Evolutionary conservation across 208 protist species (phyloP).

Genomic region (Acanthamoeba healyi): DNA sequence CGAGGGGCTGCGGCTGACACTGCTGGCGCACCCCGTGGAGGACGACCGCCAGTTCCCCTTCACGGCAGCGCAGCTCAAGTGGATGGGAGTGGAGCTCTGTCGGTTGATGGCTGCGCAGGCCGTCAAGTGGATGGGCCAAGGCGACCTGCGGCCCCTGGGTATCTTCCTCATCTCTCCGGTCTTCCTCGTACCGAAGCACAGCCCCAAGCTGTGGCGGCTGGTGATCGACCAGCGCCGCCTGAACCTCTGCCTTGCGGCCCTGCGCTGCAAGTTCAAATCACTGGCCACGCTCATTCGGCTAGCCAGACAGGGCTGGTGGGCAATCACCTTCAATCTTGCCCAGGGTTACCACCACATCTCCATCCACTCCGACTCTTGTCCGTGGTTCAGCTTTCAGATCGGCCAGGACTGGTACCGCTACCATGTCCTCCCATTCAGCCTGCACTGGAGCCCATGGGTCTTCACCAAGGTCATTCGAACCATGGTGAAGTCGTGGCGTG

Average conservation of each 20-base stretch:
- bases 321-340: background rate
- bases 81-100: background rate
- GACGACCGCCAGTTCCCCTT: background rate
- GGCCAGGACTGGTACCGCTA: background rate
- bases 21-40: background rate
- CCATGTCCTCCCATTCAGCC: background rate
- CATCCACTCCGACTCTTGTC: background rate
- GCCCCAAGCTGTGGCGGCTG: constrained; percentile 37
- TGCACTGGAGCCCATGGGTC: background rate
- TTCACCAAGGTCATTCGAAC: constrained; percentile 12
- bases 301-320: background rate
- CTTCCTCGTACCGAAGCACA: constrained; percentile 22
- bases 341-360: constrained; percentile 58
- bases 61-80: background rate
- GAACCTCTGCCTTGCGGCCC: background rate
- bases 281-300: background rate
- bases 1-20: background rate
- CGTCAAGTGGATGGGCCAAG: background rate
- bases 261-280: background rate
- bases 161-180: background rate
- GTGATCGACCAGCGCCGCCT: background rate
- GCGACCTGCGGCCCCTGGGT: background rate
- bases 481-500: background rate
- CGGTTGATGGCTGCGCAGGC: background rate
- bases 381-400: background rate